Conservation (phyloP, 495 filamentous ascomycete species). For the Haplographium delicatum region DNA sequence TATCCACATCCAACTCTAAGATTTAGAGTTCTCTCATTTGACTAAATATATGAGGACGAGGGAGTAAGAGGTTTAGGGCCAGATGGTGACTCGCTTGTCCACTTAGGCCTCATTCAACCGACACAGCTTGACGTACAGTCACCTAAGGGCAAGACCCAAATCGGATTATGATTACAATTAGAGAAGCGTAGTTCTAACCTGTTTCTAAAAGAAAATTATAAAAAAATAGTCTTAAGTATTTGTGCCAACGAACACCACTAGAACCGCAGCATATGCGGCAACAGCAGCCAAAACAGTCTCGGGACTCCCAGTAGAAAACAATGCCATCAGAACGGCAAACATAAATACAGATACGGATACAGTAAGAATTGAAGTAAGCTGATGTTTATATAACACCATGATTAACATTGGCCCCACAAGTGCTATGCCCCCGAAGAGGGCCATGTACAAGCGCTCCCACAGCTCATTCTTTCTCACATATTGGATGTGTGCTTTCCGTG, state of each 20-base stretch:
- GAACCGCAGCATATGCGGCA: neutral
- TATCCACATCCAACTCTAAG: no score
- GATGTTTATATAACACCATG: constrained; percentile 4
- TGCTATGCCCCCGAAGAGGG: neutral
- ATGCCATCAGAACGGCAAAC: neutral
- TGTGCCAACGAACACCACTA: constrained; percentile 1
- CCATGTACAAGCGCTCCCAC: neutral
- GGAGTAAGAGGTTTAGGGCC: no score
- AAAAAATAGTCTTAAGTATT: neutral
- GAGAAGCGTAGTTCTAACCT: no score
- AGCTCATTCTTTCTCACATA: neutral
- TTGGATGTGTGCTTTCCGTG: neutral
- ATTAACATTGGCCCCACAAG: constrained; percentile 5
- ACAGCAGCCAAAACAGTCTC: neutral
- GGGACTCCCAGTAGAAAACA: neutral
- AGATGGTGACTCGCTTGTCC: no score
- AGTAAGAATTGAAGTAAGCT: neutral
- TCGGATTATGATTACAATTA: no score
- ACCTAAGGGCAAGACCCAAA: no score
- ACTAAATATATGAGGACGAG: no score
- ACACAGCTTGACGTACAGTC: no score
- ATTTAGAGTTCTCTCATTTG: no score
- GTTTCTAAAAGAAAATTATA: no score
- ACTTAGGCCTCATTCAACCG: no score
- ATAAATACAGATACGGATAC: neutral